Evolutionary conservation across 2,329 filamentous ascomycete genomes (phyloP), one percentile per base, ranked within the genome.

Genomic region (Arthrinium phaeospermum): DNA sequence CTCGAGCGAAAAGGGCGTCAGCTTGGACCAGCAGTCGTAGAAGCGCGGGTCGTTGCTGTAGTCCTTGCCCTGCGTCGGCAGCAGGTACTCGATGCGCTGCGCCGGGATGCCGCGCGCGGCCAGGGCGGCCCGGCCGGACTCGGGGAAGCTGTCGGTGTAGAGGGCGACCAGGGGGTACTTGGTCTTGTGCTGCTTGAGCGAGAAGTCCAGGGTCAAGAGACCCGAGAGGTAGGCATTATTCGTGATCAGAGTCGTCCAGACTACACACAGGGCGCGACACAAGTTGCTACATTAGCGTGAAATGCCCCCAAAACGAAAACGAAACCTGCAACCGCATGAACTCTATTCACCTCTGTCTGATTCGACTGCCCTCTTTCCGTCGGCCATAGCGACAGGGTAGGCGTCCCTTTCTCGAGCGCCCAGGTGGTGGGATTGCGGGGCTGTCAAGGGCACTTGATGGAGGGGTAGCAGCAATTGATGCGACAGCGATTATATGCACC

Each of bases 11-110:
- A 97, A 98, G 7, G 93, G 91, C 22, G 91, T 89, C 41, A 98
- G 89, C 83, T 97, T 98, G 82, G 89, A 93, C 94, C 94, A 98
- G 86, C 92, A 95, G 82, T 97, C 94, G 83, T 94, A 92, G 87
- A 97, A 97, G 76, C 95, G 91, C 69, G 92, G 91, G 82, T 97
- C 94, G 74, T 93, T 89, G 78, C 86, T 88, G 85, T 91, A 97
- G 83, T 93, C 91, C 74, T 83, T 84, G 73, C 91, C 91, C 46
- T 86, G 82, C 2, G 88, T 87, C 1, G 94, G 94, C 14, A 93
- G 85, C 51, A 98, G 88, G 81, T 93, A 93, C 68, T 91, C 89
- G 77, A 97, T 91, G 77, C 86, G 89, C 82, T 93, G 90, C 73
- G 89, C 89, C 41, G 90, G 86, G 76, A 97, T 95, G 70, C 88